A percentile compares a stretch with the other conserved stretches of the same genome.
Evolutionary conservation across 108 stramenopile species (phyloP).

Genomic region (Epithemia pelagica): DNA sequence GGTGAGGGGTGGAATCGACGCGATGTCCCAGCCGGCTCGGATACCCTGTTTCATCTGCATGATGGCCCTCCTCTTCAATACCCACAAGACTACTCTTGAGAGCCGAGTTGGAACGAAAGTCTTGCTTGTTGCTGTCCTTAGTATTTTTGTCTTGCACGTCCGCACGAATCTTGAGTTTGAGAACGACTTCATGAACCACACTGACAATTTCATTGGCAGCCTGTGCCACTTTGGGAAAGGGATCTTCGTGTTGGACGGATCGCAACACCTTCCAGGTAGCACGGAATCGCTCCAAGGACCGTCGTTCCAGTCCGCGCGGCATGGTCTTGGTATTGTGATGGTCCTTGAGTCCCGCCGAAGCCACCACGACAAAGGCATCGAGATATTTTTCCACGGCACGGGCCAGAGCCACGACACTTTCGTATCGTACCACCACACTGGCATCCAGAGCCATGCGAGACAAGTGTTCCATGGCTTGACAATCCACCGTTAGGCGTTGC

Average conservation of each 20-base stretch:
- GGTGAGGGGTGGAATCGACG: neutral
- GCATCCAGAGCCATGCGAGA: constrained; percentile 45
- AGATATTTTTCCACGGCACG: constrained; percentile 72
- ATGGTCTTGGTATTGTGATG: constrained; percentile 12
- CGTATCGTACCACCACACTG: constrained; percentile 78
- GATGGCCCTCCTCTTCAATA: constrained; percentile 33
- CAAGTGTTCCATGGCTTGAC: constrained; percentile 22
- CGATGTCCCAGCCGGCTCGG: neutral
- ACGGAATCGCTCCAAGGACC: constrained; percentile 41
- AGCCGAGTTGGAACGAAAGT: neutral
- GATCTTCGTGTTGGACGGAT: constrained; percentile 59
- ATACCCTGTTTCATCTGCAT: neutral
- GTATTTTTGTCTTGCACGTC: neutral
- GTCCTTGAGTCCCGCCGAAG: constrained; percentile 9
- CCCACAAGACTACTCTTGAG: constrained; percentile 9
- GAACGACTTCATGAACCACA: constrained; percentile 54
- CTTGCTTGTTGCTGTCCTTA: neutral
- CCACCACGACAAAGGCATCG: constrained; percentile 65
- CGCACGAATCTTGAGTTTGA: neutral
- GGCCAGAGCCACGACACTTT: constrained; percentile 65
- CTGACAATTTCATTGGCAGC: constrained; percentile 60
- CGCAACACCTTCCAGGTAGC: constrained; percentile 66
- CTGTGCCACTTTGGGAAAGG: constrained; percentile 55
- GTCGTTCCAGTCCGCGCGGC: constrained; percentile 35
- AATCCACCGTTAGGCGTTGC: constrained; percentile 30